Conservation (phyloP, 2,329 filamentous ascomycete species). For the Fusarium sp. region DNA sequence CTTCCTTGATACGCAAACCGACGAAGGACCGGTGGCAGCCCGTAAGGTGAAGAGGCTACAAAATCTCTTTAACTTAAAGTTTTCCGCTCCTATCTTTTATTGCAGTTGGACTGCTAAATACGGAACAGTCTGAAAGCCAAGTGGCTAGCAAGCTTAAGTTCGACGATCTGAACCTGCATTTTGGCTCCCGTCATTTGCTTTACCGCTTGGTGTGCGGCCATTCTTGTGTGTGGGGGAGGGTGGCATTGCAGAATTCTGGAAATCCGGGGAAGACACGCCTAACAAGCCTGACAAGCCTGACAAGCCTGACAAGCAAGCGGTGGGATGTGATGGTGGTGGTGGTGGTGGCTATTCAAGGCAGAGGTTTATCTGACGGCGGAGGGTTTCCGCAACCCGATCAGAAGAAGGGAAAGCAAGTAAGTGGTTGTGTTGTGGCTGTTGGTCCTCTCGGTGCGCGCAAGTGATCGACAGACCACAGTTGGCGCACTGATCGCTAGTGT, state of each 20-base stretch:
- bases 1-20: slow-evolving; percentile 17
- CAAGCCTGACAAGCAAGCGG: slow-evolving; percentile 1
- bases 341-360: slow-evolving; percentile 11
- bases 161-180: slow-evolving; percentile 39
- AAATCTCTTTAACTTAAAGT: slow-evolving; percentile 32
- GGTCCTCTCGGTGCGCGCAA: slow-evolving; percentile 31
- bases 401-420: slow-evolving; percentile 4
- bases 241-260: slow-evolving; percentile 44
- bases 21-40: slow-evolving; percentile 32
- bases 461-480: slow-evolving; percentile 28
- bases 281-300: background rate
- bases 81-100: slow-evolving; percentile 9
- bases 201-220: slow-evolving; percentile 35
- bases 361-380: slow-evolving; percentile 34
- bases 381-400: slow-evolving; percentile 27
- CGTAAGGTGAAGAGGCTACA: slow-evolving; percentile 10
- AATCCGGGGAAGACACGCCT: slow-evolving; percentile 36
- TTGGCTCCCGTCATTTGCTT: slow-evolving; percentile 37
- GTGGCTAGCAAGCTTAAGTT: slow-evolving; percentile 36
- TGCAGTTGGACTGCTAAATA: slow-evolving; percentile 28
- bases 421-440: slow-evolving; percentile 10
- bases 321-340: slow-evolving; percentile 4
- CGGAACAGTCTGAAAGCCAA: slow-evolving; percentile 33
- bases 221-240: slow-evolving; percentile 34
- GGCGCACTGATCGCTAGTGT: slow-evolving; percentile 30